These are phyloP conservation scores for Coemansia furcata DNA, from an alignment of 192 early-diverging fungal genomes.

Conservation along the genomic window DNA sequence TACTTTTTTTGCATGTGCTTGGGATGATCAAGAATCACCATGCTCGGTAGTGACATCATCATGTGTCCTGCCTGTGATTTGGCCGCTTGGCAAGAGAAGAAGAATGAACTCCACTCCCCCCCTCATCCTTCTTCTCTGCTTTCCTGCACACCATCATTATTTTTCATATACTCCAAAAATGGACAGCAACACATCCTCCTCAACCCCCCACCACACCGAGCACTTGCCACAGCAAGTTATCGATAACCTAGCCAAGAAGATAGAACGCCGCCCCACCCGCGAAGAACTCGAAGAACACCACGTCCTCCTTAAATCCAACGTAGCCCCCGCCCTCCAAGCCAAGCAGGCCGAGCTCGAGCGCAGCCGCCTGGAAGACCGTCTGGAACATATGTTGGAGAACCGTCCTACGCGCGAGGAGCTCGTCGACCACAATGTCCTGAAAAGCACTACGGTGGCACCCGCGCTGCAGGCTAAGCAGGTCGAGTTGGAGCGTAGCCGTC, in stretches of 20 bases:
- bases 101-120: background rate
- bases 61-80: background rate
- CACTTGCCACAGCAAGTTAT: constrained; percentile 51
- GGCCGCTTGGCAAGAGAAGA: background rate
- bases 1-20: background rate
- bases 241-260: constrained; percentile 52
- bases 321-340: constrained; percentile 43
- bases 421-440: constrained; percentile 59
- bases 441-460: constrained; percentile 38
- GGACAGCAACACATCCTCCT: constrained; percentile 38
- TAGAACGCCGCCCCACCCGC: constrained; percentile 56
- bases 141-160: background rate
- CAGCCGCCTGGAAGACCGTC: constrained; percentile 47
- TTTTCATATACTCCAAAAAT: background rate
- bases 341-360: constrained; percentile 28
- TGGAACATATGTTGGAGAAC: constrained; percentile 58
- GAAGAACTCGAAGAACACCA: constrained; percentile 58
- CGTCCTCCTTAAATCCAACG: constrained; percentile 55
- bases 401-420: constrained; percentile 60
- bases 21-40: background rate
- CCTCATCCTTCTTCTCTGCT: background rate
- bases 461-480: constrained; percentile 36
- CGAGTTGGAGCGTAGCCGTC: constrained; percentile 26
- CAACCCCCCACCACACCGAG: constrained; percentile 37
- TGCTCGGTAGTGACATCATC: background rate